Conservation (phyloP, 148 eudicot genomes). For the Rhododendron henanense region DNA sequence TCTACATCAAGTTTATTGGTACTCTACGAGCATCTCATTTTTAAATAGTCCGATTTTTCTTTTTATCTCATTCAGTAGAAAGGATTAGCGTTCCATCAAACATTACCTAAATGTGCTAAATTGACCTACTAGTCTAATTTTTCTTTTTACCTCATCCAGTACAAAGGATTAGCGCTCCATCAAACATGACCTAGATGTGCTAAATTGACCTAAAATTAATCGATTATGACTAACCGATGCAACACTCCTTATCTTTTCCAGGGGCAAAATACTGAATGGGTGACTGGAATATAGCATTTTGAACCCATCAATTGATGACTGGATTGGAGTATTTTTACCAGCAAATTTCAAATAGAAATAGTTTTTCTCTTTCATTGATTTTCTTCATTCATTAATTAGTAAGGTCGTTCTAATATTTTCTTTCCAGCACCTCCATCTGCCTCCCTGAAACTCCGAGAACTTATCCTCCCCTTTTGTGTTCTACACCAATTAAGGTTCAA, state of each 20-base stretch:
- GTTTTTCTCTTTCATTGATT: background rate
- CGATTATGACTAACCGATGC: background rate
- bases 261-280: constrained; percentile 64
- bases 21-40: too few species aligned
- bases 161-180: too few species aligned
- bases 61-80: too few species aligned
- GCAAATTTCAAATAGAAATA: constrained; percentile 62
- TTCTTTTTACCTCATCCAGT: too few species aligned
- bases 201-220: too few species aligned
- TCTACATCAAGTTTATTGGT: too few species aligned
- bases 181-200: too few species aligned
- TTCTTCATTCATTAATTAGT: background rate
- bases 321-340: constrained; percentile 92
- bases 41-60: too few species aligned
- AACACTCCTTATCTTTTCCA: constrained; percentile 8
- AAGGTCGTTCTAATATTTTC: background rate
- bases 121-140: too few species aligned
- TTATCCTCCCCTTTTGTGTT: constrained; percentile 60
- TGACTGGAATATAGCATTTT: constrained; percentile 45
- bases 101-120: too few species aligned
- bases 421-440: constrained; percentile 58
- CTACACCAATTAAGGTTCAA: constrained; percentile 80
- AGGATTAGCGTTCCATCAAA: too few species aligned
- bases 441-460: constrained; percentile 44
- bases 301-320: constrained; percentile 58